Evolutionary conservation across 129 eudicot species (phyloP).

Genomic region (Centella asiatica): DNA sequence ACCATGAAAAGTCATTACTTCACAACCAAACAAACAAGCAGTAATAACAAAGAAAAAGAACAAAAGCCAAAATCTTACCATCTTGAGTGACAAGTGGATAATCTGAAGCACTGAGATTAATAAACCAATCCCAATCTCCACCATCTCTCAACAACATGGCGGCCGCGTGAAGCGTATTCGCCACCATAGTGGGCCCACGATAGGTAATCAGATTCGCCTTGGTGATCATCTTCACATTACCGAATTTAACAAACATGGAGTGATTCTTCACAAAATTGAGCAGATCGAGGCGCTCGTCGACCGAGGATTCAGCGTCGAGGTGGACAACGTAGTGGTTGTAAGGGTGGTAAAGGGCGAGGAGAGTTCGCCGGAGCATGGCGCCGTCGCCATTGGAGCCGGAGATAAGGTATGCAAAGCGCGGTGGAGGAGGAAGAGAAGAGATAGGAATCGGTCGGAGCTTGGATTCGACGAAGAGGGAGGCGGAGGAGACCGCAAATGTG

Average conservation of each 20-base stretch:
- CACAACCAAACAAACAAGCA: background rate
- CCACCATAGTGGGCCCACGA: slow-evolving; percentile 93
- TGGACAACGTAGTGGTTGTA: slow-evolving; percentile 59
- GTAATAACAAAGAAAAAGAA: background rate
- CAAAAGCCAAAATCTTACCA: background rate
- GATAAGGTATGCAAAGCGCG: slow-evolving; percentile 73
- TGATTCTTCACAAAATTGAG: slow-evolving; percentile 33
- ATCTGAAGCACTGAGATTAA: slow-evolving; percentile 20
- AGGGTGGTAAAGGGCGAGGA: slow-evolving; percentile 76
- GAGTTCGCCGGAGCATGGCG: slow-evolving; percentile 47
- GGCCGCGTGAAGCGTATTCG: slow-evolving; percentile 36
- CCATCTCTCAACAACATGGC: slow-evolving; percentile 8
- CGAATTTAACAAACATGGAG: slow-evolving; percentile 31
- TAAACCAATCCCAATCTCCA: slow-evolving; percentile 25
- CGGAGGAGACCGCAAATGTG: slow-evolving; percentile 8
- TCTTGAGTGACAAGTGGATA: slow-evolving; percentile 31
- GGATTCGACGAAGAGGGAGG: slow-evolving; percentile 61
- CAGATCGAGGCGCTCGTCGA: slow-evolving; percentile 50
- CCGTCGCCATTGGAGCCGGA: slow-evolving; percentile 84
- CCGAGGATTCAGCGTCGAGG: slow-evolving; percentile 61
- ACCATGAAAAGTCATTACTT: background rate
- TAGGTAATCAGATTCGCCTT: slow-evolving; percentile 83
- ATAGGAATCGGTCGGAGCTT: slow-evolving; percentile 46
- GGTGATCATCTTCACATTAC: slow-evolving; percentile 65
- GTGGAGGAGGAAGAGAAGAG: slow-evolving; percentile 49